Evolutionary conservation across 345 rosid species (phyloP).

Genomic region (Garcia nutans): DNA sequence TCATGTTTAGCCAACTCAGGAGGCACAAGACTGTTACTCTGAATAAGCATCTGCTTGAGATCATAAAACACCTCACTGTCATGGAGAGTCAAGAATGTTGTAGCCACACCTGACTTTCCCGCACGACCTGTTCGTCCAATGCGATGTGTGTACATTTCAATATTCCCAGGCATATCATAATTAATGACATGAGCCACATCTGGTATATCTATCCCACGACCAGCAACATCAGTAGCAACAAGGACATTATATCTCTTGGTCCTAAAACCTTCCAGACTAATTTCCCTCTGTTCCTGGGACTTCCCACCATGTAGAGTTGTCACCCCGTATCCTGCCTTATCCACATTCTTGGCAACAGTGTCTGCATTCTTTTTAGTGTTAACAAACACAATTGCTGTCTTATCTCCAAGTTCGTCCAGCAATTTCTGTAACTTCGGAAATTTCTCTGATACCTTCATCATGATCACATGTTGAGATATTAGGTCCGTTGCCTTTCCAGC

Average conservation of each 20-base stretch:
- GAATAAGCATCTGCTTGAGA: conserved; percentile 96
- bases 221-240: conserved; percentile 93
- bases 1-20: conserved; percentile 92
- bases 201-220: conserved; percentile 94
- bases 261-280: conserved; percentile 86
- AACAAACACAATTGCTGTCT: conserved; percentile 85
- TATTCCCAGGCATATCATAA: conserved; percentile 85
- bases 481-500: conserved; percentile 93
- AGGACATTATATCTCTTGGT: conserved; percentile 85
- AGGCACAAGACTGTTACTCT: conserved; percentile 88
- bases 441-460: conserved; percentile 89
- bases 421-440: conserved; percentile 62
- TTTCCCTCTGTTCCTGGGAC: conserved; percentile 95
- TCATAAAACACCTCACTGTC: conserved; percentile 90
- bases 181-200: conserved; percentile 95
- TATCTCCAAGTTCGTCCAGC: conserved; percentile 82
- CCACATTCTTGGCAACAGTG: conserved; percentile 76
- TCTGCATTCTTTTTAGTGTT: conserved; percentile 90
- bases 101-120: conserved; percentile 90
- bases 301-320: conserved; percentile 93
- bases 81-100: conserved; percentile 78
- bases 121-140: conserved; percentile 98
- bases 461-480: conserved; percentile 81
- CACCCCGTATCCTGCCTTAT: conserved; percentile 79
- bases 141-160: conserved; percentile 91